These are phyloP conservation scores for Elsinoe arachidis DNA, from an alignment of 2,329 filamentous ascomycete species.

Conservation along the genomic window DNA sequence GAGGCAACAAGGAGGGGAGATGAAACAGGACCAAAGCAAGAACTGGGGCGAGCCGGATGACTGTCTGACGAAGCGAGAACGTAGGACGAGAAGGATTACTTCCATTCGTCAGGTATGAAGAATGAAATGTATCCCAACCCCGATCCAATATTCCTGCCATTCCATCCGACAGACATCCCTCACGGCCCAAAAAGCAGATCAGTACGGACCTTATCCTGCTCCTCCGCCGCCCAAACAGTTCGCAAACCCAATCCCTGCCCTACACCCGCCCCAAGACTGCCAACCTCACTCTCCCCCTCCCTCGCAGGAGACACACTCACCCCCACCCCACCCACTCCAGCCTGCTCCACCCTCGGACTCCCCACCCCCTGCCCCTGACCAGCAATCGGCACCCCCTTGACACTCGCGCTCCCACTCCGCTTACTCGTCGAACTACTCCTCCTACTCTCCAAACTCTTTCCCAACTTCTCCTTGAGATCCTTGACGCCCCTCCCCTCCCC, in stretches of 20 bases:
- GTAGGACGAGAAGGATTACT: background rate
- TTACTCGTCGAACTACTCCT: slow-evolving; percentile 81
- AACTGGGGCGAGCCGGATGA: too few relatives aligned
- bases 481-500: slow-evolving; percentile 37
- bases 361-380: slow-evolving; percentile 28
- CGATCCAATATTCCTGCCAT: too few relatives aligned
- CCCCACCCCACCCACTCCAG: too few relatives aligned
- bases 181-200: slow-evolving; percentile 38
- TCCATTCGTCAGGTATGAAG: background rate
- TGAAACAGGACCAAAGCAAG: too few relatives aligned
- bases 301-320: background rate
- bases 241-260: background rate
- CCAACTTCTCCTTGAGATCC: slow-evolving; percentile 37
- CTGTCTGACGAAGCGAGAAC: background rate
- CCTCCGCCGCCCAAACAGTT: slow-evolving; percentile 15
- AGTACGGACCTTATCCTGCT: slow-evolving; percentile 35
- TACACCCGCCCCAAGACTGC: background rate
- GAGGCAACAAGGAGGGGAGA: too few relatives aligned
- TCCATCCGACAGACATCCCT: slow-evolving; percentile 1
- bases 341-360: background rate
- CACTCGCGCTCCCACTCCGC: slow-evolving; percentile 50
- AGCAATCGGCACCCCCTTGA: slow-evolving; percentile 13
- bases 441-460: slow-evolving; percentile 82
- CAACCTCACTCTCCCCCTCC: background rate
- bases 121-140: background rate